Evolutionary conservation across 1,284 basidiomycete genomes (phyloP).

Genomic region (Xerocomus amazonicus): DNA sequence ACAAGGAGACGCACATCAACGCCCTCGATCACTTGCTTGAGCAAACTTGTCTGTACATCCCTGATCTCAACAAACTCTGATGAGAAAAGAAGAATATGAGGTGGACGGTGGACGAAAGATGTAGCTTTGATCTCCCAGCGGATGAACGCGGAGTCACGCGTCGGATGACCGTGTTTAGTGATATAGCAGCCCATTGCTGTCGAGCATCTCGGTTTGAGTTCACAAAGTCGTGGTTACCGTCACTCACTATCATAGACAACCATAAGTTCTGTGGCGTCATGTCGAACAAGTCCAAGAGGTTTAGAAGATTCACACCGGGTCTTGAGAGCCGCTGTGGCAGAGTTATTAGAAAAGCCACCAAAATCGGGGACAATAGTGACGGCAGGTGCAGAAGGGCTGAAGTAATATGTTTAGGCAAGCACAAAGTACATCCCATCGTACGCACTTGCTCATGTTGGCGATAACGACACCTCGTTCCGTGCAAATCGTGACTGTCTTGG

Average conservation of each 20-base stretch:
- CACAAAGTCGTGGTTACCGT: not conserved
- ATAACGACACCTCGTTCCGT: conserved; percentile 62
- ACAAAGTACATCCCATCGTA: not conserved
- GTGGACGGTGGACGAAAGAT: conserved; percentile 55
- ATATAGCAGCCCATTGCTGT: conserved; percentile 68
- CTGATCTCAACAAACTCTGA: conserved; percentile 71
- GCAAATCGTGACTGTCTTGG: conserved; percentile 61
- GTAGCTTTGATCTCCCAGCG: conserved; percentile 70
- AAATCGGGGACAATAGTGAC: conserved; percentile 62
- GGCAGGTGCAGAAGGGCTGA: conserved; percentile 40
- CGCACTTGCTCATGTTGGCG: conserved; percentile 61
- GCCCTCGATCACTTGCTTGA: conserved; percentile 74
- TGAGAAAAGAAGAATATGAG: conserved; percentile 68
- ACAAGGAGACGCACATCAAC: conserved; percentile 60
- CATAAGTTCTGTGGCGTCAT: conserved; percentile 55
- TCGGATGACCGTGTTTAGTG: conserved; percentile 61
- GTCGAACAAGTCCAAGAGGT: conserved; percentile 63
- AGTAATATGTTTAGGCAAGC: conserved; percentile 4
- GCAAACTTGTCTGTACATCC: conserved; percentile 53
- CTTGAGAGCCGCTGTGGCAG: conserved; percentile 52
- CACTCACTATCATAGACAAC: conserved; percentile 69
- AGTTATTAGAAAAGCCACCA: conserved; percentile 38
- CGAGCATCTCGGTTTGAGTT: not conserved
- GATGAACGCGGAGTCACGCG: conserved; percentile 57
- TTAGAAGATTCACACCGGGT: conserved; percentile 53